Conservation (phyloP, 2,329 filamentous ascomycete genomes). For the Leptographium radiaticola region DNA sequence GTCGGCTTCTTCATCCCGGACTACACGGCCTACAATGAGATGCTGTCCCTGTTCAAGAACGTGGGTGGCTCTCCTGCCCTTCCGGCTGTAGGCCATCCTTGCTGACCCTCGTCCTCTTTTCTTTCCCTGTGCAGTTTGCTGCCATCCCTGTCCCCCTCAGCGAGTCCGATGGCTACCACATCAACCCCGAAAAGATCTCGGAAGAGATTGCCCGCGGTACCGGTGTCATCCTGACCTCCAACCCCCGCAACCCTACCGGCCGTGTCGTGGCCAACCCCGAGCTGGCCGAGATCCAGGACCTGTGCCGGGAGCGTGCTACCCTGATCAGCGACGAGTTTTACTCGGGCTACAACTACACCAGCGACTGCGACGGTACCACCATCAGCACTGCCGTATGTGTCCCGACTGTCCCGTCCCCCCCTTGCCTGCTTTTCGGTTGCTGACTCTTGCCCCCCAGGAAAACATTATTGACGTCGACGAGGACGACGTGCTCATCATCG, state of each 20-base stretch:
- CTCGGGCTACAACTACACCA: slow-evolving; percentile 90
- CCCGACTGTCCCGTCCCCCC: too few relatives aligned
- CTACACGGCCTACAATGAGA: slow-evolving; percentile 96
- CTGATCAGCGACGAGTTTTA: slow-evolving; percentile 97
- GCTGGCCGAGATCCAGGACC: slow-evolving; percentile 80
- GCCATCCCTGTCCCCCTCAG: slow-evolving; percentile 76
- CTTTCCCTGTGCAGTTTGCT: slow-evolving; percentile 46
- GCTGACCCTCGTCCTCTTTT: neutral
- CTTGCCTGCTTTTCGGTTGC: too few relatives aligned
- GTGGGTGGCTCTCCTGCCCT: slow-evolving; percentile 26
- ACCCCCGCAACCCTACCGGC: slow-evolving; percentile 89
- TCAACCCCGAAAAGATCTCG: slow-evolving; percentile 84
- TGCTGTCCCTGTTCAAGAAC: slow-evolving; percentile 90
- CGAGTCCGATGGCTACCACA: slow-evolving; percentile 80
- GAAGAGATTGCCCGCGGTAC: slow-evolving; percentile 81
- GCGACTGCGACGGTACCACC: slow-evolving; percentile 77
- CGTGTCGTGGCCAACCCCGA: slow-evolving; percentile 76
- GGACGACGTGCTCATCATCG: slow-evolving; percentile 87
- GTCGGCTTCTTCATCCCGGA: slow-evolving; percentile 90
- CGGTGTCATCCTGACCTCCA: slow-evolving; percentile 83
- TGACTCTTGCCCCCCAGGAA: slow-evolving; percentile 24
- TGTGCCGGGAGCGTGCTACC: slow-evolving; percentile 80
- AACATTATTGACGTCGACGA: slow-evolving; percentile 84
- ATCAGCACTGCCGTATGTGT: slow-evolving; percentile 55
- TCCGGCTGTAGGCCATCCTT: neutral